These are phyloP conservation scores for Leccinum boreale DNA, from an alignment of 768 basidiomycete species.

Conservation along the genomic window DNA sequence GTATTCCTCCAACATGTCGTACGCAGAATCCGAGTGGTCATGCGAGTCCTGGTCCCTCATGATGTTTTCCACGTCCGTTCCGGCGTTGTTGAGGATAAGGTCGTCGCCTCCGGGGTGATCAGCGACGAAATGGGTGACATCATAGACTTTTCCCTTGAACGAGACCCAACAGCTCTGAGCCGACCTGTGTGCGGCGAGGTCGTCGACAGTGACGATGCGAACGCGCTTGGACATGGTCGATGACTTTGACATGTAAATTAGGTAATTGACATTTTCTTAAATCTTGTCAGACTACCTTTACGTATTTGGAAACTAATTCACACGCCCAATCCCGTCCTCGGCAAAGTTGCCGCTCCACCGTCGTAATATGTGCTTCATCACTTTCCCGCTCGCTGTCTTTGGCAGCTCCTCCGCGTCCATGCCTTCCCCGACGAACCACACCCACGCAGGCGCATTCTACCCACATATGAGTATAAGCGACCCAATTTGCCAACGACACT, in stretches of 20 bases:
- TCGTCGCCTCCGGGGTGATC: slow-evolving; percentile 98
- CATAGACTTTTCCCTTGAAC: slow-evolving; percentile 80
- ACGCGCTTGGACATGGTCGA: slow-evolving; percentile 62
- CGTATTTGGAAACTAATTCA: background rate
- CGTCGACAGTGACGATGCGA: slow-evolving; percentile 71
- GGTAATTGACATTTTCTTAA: background rate
- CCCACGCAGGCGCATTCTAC: slow-evolving; percentile 77
- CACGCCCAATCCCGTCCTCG: slow-evolving; percentile 41
- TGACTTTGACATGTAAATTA: background rate
- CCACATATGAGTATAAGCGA: background rate
- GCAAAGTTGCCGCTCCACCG: slow-evolving; percentile 62
- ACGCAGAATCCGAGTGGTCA: slow-evolving; percentile 88
- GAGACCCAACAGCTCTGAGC: slow-evolving; percentile 77
- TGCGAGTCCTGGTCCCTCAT: slow-evolving; percentile 85
- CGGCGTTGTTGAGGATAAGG: slow-evolving; percentile 76
- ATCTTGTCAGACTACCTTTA: slow-evolving; percentile 1
- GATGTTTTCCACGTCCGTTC: slow-evolving; percentile 71
- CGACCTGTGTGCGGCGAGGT: slow-evolving; percentile 63
- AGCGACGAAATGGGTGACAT: slow-evolving; percentile 76
- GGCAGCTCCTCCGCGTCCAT: slow-evolving; percentile 57
- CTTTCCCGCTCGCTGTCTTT: slow-evolving; percentile 85
- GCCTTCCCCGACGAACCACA: slow-evolving; percentile 79
- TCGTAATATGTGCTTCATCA: slow-evolving; percentile 77
- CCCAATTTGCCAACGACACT: background rate
- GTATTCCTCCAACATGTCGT: slow-evolving; percentile 89